Conservation (phyloP, 177 flowering plant genomes). For the Tripterygium wilfordii region DNA sequence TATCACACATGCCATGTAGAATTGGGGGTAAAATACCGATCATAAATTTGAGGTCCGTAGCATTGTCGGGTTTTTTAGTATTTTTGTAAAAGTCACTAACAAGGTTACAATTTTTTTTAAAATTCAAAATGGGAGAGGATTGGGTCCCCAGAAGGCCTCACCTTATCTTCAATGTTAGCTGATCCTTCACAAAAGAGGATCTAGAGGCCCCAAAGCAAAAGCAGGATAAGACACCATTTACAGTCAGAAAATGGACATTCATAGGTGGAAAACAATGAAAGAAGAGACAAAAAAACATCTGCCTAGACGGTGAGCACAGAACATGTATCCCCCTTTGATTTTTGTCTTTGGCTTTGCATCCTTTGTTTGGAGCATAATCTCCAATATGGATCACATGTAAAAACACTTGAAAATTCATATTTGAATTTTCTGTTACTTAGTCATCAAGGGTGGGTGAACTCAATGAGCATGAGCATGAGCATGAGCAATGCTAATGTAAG, state of each 20-base stretch:
- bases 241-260: too few species aligned
- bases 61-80: too few species aligned
- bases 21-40: too few species aligned
- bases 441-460: background rate
- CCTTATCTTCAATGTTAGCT: slow-evolving; percentile 8
- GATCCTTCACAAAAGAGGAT: slow-evolving; percentile 6
- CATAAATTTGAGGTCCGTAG: too few species aligned
- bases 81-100: background rate
- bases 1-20: too few species aligned
- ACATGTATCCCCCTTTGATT: background rate
- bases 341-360: background rate
- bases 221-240: slow-evolving; percentile 8
- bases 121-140: background rate
- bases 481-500: too few species aligned
- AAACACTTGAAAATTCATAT: too few species aligned
- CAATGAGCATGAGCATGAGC: background rate
- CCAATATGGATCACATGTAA: slow-evolving; percentile 26
- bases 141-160: background rate
- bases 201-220: slow-evolving; percentile 1
- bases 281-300: slow-evolving; percentile 11
- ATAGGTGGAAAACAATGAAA: slow-evolving; percentile 1
- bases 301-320: slow-evolving; percentile 5
- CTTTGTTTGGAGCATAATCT: slow-evolving; percentile 12
- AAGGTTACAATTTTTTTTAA: slow-evolving; percentile 5
- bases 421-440: slow-evolving; percentile 1